Evolutionary conservation across 2,329 filamentous ascomycete genomes (phyloP).

Genomic region (Pezicula rhizophila): DNA sequence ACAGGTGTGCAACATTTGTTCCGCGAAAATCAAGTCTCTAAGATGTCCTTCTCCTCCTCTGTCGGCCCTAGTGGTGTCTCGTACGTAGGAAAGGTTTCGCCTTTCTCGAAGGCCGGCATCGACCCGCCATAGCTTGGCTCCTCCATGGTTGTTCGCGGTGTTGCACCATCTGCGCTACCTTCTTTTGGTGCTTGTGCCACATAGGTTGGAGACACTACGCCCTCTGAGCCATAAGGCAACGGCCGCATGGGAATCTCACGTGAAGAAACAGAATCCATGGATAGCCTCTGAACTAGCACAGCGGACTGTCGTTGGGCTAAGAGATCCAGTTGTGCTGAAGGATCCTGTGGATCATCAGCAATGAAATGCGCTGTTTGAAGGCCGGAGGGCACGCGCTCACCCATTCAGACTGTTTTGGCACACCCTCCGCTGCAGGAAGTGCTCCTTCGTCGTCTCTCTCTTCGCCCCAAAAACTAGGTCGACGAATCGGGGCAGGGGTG

Average conservation of each 20-base stretch:
- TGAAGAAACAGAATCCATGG: slow-evolving; percentile 25
- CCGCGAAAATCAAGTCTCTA: slow-evolving; percentile 19
- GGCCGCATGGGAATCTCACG: slow-evolving; percentile 41
- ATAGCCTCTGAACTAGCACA: slow-evolving; percentile 49
- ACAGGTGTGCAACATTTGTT: slow-evolving; percentile 7
- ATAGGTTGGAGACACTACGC: slow-evolving; percentile 38
- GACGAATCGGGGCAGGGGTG: slow-evolving; percentile 74
- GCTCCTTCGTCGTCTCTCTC: slow-evolving; percentile 43
- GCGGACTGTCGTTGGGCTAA: slow-evolving; percentile 62
- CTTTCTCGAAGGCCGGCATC: slow-evolving; percentile 45
- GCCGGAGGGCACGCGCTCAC: slow-evolving; percentile 37
- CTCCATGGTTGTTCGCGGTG: slow-evolving; percentile 26
- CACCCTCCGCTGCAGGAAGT: slow-evolving; percentile 72
- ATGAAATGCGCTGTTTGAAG: slow-evolving; percentile 50
- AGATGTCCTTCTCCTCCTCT: slow-evolving; percentile 27
- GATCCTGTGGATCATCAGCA: slow-evolving; percentile 50
- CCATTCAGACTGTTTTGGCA: slow-evolving; percentile 86
- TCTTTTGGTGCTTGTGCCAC: slow-evolving; percentile 31
- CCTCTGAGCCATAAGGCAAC: slow-evolving; percentile 49
- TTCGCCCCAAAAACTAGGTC: slow-evolving; percentile 61
- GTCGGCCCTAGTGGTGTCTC: slow-evolving; percentile 28
- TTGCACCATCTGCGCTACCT: slow-evolving; percentile 7
- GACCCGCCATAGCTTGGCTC: slow-evolving; percentile 45
- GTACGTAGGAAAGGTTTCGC: slow-evolving; percentile 34
- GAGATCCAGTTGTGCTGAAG: slow-evolving; percentile 62